phyloP scores from a whole-genome alignment of 371 early-diverging fungal species.

The Actinomortierella ambigua region DNA sequence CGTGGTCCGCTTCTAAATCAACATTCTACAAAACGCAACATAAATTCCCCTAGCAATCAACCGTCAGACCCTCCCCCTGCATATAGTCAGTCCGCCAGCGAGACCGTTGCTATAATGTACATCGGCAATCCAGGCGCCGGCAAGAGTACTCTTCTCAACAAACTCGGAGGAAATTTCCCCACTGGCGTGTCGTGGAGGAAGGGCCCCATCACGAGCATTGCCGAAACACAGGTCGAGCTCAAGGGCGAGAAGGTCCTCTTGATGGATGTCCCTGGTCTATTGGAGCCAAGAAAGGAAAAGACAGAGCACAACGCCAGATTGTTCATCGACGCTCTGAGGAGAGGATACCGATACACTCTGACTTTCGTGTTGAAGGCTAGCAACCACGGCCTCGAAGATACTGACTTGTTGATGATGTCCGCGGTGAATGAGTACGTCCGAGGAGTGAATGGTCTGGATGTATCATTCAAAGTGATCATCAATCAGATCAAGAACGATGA shows the following conservation, averaged over 20 bases:
- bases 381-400: constrained; percentile 5
- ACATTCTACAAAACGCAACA: no score
- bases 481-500: constrained; percentile 7
- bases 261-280: constrained; percentile 15
- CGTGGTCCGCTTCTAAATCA: no score
- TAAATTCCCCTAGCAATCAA: no score
- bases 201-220: constrained; percentile 5
- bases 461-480: constrained; percentile 4
- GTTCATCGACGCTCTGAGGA: constrained; percentile 6
- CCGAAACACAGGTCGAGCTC: background rate
- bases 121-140: constrained; percentile 12
- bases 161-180: constrained; percentile 10
- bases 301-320: constrained; percentile 3
- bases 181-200: constrained; percentile 8
- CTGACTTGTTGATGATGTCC: constrained; percentile 14
- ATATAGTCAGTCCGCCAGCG: no score
- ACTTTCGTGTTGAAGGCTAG: constrained; percentile 13
- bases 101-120: constrained; percentile 8
- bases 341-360: constrained; percentile 12
- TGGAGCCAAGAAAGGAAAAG: constrained; percentile 4
- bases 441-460: constrained; percentile 1
- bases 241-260: background rate
- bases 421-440: constrained; percentile 11
- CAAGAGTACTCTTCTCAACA: constrained; percentile 14
- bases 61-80: no score